phyloP scores from a whole-genome alignment of 2,329 filamentous ascomycete genomes.

The Phoma herbarum region DNA sequence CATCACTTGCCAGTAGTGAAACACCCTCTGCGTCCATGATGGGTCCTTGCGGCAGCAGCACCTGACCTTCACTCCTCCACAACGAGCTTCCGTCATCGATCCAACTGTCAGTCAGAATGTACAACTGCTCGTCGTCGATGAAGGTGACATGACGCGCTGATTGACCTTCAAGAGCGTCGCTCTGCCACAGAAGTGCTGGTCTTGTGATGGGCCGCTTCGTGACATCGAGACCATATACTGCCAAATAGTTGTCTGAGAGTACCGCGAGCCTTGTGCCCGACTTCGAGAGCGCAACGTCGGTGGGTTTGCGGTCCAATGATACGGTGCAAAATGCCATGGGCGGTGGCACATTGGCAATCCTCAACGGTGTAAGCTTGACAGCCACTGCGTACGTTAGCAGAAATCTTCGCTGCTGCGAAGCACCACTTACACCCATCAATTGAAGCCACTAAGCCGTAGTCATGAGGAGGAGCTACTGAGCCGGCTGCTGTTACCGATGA shows the following conservation, averaged over 20 bases:
- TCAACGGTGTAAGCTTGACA: slow-evolving; percentile 85
- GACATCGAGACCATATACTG: slow-evolving; percentile 74
- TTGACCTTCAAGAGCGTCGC: slow-evolving; percentile 24
- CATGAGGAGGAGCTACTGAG: slow-evolving; percentile 73
- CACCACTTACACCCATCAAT: slow-evolving; percentile 76
- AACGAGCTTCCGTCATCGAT: slow-evolving; percentile 41
- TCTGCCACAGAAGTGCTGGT: slow-evolving; percentile 55
- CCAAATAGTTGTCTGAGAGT: slow-evolving; percentile 71
- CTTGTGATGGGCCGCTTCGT: slow-evolving; percentile 61
- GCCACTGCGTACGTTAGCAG: slow-evolving; percentile 51
- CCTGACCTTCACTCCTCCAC: slow-evolving; percentile 37
- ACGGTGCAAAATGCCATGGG: slow-evolving; percentile 90
- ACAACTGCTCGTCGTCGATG: slow-evolving; percentile 49
- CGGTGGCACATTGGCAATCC: slow-evolving; percentile 85
- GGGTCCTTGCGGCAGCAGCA: slow-evolving; percentile 32
- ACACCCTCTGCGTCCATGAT: slow-evolving; percentile 35
- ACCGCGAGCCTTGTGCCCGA: slow-evolving; percentile 66
- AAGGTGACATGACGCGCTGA: slow-evolving; percentile 60
- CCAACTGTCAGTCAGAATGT: slow-evolving; percentile 48
- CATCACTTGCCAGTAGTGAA: slow-evolving; percentile 35
- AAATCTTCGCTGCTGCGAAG: neutral
- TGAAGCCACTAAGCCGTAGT: slow-evolving; percentile 81
- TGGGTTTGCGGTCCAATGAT: slow-evolving; percentile 65
- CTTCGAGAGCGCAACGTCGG: slow-evolving; percentile 76
- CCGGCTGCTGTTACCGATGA: slow-evolving; percentile 74